Conservation (phyloP, 148 eudicot species). For the Chenopodium quinoa region DNA sequence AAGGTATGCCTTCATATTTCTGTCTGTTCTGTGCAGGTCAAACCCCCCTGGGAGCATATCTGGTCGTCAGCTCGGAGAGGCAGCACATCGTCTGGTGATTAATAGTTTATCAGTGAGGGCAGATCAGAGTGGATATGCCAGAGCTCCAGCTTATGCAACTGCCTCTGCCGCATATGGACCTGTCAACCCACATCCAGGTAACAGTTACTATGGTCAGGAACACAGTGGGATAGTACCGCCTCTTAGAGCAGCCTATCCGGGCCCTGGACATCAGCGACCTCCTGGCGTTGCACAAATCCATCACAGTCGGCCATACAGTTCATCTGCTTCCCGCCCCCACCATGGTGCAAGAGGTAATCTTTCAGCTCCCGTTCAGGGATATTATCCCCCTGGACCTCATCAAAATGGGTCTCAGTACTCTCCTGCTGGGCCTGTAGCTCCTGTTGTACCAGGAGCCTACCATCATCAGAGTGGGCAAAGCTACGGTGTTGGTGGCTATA, state of each 20-base stretch:
- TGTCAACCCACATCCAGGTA: neutral
- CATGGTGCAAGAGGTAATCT: constrained; percentile 31
- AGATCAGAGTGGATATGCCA: constrained; percentile 32
- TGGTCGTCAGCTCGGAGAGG: constrained; percentile 81
- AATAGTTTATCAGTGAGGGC: constrained; percentile 61
- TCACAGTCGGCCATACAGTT: constrained; percentile 29
- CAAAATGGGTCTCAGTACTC: constrained; percentile 25
- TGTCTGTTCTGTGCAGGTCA: constrained; percentile 33
- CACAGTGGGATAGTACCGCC: constrained; percentile 22
- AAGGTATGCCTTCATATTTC: neutral
- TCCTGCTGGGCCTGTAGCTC: constrained; percentile 30
- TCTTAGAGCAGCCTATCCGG: constrained; percentile 29
- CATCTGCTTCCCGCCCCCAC: constrained; percentile 29
- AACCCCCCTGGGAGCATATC: constrained; percentile 52
- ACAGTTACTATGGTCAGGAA: constrained; percentile 36
- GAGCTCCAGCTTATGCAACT: constrained; percentile 27
- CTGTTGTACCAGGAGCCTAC: constrained; percentile 27
- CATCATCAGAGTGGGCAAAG: constrained; percentile 30
- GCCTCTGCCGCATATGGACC: constrained; percentile 29
- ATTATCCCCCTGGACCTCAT: constrained; percentile 26
- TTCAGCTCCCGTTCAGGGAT: constrained; percentile 16
- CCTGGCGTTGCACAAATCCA: constrained; percentile 19
- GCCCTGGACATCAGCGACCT: constrained; percentile 31
- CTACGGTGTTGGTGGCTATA: constrained; percentile 39
- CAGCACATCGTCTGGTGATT: constrained; percentile 74